Evolutionary conservation across 148 eudicot species (phyloP), one percentile per base, ranked within the genome.

Genomic region (Vaccinium darrowii): DNA sequence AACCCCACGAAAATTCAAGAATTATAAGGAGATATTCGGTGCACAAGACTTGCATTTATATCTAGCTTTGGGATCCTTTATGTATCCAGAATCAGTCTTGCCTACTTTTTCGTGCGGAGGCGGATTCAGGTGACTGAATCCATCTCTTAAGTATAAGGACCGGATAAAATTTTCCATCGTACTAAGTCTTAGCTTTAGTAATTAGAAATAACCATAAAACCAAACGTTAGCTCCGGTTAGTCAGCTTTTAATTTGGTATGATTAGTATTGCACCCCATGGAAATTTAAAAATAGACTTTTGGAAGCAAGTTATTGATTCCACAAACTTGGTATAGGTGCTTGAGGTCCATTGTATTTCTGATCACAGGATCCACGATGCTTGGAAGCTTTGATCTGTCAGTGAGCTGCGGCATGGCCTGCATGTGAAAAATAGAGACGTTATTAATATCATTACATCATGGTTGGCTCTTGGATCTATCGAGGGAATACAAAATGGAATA

Each of bases 371-470:
- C 98, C 39, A 95, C 94, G 9, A 93, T 92, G 84, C 85, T 86
- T 39, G 94, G 95, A 62, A 95, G 98, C 87, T 94, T 94, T 56
- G 92, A 83, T 90, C 98, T 91, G 85, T 95, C 98, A 14, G 96
- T 95, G 71, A 95, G 89, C 80, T 90, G 98, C 79, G 98, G 98
- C 94, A 93, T 93, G 25, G 98, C 98, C 98, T 95, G 91, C 87
- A 84, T 78, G 67, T 78, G 56, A 76, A 76, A 21, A 77, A 72
- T 67, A 16, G 14, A 5, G 4, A 76, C 33, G 71, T 57, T 53
- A 82, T 49, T 10, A 27, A 69, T 30, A 30, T 4, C 43, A 69
- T 12, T 4, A 12, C 18, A 69, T 65, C 72, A 23, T 23, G 74
- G 36, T 69, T 65, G 43, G 74, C 18, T 69, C 73, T 69, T 69